A percentile compares a stretch with the other conserved stretches of the same genome.
Evolutionary conservation across 768 basidiomycete species (phyloP).

Genomic region (Leccinellum albellum): DNA sequence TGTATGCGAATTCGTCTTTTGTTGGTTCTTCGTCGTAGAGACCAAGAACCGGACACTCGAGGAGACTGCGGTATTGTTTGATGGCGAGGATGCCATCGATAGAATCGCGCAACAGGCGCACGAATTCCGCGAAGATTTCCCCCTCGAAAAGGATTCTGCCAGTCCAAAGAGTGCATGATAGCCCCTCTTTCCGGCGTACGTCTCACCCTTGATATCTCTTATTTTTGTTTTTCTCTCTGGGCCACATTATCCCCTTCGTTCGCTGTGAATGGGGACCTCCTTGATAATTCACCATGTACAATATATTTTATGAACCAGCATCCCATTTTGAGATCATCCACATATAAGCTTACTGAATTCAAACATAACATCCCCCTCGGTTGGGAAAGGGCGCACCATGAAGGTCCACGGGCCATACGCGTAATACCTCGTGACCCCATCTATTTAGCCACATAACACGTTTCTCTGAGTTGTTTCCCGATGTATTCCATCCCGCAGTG

Average conservation of each 20-base stretch:
- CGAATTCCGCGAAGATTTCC: slow-evolving; percentile 14
- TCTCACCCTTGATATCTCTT: not conserved
- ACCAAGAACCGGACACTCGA: slow-evolving; percentile 72
- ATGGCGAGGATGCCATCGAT: slow-evolving; percentile 54
- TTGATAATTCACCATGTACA: not conserved
- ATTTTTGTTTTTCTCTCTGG: not conserved
- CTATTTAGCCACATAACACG: not conserved
- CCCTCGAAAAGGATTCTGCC: slow-evolving; percentile 18
- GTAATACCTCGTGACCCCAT: not conserved
- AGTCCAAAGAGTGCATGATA: slow-evolving; percentile 6
- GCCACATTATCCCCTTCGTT: not conserved
- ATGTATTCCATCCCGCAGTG: not conserved
- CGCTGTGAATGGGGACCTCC: not conserved
- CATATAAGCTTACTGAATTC: not conserved
- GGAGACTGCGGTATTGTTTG: slow-evolving; percentile 80
- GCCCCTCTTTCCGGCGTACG: not conserved
- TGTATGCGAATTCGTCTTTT: slow-evolving; percentile 58
- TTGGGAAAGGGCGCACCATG: not conserved
- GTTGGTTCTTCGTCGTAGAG: slow-evolving; percentile 67
- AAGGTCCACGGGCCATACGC: not conserved
- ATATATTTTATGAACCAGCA: not conserved
- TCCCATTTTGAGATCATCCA: not conserved
- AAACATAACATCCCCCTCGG: not conserved
- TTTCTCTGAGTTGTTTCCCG: not conserved
- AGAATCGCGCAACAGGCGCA: slow-evolving; percentile 29